Base-by-base conservation (phyloP, 2,329 filamentous ascomycete species). In the Fusarium pseudograminearum region DNA sequence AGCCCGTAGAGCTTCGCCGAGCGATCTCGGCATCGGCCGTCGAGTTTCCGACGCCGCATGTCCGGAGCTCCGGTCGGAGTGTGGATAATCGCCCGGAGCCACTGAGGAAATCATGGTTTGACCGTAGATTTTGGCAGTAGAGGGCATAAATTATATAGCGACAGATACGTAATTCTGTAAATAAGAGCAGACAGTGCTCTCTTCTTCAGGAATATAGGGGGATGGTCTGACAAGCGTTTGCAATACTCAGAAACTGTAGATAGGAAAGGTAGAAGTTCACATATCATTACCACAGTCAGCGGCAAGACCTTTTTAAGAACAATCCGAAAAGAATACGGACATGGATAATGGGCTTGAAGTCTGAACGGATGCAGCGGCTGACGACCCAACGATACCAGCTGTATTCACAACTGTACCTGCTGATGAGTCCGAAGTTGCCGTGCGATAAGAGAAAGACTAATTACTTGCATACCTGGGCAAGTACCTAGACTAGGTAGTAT, bases 1-100 rank as follows among this genome's bases (percentile, higher is more conserved):
- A 22, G 69, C 67, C 16, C 61, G 71, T 33, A 79, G 64, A 41
- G 76, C 77, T 31, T 77, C 71, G 6, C 69, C 72, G 12, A 79
- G 74, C 10, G 77, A 75, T 40, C 74, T 64, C 34, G 64, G 62
- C 20, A 52, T 58, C 26, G 67, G 59, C 12, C 67, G 69, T 33
- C 58, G 70, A 26, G 40, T 31, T 42, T 54, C 65, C 33, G 55
- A 47, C 6, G 57, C 45, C 44, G 30, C 28, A 34, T 40, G 34
- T 11, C 64, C 67, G 45, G 52, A 20, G 28, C 51, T 65, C 56
- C 56, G 68, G 38, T 45, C 56, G 45, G 61, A 63, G 41, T 54
- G 60, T 44, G 57, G 66, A 51, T 63, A 52, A 20, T 46, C 40
- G n/a, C 41, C 57, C 31, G 41, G n/a, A 11, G 31, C 31, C 42